phyloP scores from a whole-genome alignment of 164 flowering plant species.

The Paratinospora sagittata region DNA sequence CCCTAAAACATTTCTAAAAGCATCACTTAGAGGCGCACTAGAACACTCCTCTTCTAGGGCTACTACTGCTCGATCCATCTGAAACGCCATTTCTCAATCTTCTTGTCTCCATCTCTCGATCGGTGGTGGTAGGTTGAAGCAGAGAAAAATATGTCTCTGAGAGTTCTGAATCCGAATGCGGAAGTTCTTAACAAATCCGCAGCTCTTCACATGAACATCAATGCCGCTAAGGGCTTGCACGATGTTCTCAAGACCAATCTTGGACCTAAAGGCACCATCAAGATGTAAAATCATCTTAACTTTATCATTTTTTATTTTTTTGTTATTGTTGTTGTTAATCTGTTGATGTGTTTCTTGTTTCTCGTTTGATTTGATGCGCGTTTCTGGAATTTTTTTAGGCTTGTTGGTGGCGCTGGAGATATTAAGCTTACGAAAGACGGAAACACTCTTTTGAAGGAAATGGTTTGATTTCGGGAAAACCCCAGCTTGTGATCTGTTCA shows the following conservation, averaged over 20 bases:
- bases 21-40: not conserved
- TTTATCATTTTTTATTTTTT: too few species aligned
- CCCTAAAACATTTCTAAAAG: too few species aligned
- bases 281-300: slow-evolving; percentile 44
- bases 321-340: not conserved
- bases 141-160: slow-evolving; percentile 61
- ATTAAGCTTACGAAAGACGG: slow-evolving; percentile 98
- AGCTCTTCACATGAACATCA: slow-evolving; percentile 95
- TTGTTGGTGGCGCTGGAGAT: slow-evolving; percentile 98
- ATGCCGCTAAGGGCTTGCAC: slow-evolving; percentile 94
- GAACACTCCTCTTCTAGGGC: too few species aligned
- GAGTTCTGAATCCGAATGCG: slow-evolving; percentile 87
- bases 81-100: not conserved
- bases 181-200: slow-evolving; percentile 95
- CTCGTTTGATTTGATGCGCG: not conserved
- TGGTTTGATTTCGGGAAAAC: slow-evolving; percentile 41
- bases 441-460: slow-evolving; percentile 90
- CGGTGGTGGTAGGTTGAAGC: too few species aligned
- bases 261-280: slow-evolving; percentile 98
- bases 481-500: not conserved
- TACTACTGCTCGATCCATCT: too few species aligned
- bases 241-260: slow-evolving; percentile 95
- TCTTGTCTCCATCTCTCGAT: not conserved
- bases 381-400: slow-evolving; percentile 38
- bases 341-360: not conserved